Percentiles rank a stretch among this genome's conserved stretches.
These are phyloP conservation scores for Mortierella sp. DNA, from an alignment of 371 early-diverging fungal genomes.

Conservation along the genomic window DNA sequence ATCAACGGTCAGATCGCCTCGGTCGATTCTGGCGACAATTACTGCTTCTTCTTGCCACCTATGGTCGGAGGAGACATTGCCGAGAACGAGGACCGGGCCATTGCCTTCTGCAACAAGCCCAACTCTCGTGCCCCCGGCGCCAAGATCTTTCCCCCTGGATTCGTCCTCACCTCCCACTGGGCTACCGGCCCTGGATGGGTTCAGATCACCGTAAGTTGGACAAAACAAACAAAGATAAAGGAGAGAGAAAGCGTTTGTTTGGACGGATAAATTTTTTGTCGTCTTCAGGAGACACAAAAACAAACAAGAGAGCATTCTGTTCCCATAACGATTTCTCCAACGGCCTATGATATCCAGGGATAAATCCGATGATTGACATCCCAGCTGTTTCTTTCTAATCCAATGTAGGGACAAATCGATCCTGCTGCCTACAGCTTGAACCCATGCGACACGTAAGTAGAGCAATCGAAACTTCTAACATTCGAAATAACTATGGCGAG, in stretches of 20 bases:
- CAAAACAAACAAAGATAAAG: no score
- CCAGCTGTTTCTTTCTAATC: neutral
- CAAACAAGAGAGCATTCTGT: neutral
- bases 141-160: conserved; percentile 66
- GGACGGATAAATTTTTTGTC: neutral
- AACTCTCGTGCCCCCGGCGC: conserved; percentile 59
- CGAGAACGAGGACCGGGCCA: conserved; percentile 64
- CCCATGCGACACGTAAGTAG: conserved; percentile 62
- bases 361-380: neutral
- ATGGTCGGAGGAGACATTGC: conserved; percentile 68
- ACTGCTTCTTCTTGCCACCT: conserved; percentile 73
- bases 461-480: neutral
- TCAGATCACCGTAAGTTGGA: conserved; percentile 64
- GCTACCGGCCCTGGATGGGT: conserved; percentile 59
- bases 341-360: no score
- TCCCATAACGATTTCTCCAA: neutral
- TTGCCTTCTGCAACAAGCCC: conserved; percentile 67
- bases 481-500: no score
- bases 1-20: conserved; percentile 50
- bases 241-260: no score
- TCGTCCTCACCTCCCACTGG: conserved; percentile 65
- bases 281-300: neutral
- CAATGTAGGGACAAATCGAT: conserved; percentile 62
- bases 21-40: conserved; percentile 42
- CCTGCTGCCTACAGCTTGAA: conserved; percentile 61